Base-by-base conservation (phyloP, 2,329 filamentous ascomycete species). In the Paracoccidioides brasiliensis region DNA sequence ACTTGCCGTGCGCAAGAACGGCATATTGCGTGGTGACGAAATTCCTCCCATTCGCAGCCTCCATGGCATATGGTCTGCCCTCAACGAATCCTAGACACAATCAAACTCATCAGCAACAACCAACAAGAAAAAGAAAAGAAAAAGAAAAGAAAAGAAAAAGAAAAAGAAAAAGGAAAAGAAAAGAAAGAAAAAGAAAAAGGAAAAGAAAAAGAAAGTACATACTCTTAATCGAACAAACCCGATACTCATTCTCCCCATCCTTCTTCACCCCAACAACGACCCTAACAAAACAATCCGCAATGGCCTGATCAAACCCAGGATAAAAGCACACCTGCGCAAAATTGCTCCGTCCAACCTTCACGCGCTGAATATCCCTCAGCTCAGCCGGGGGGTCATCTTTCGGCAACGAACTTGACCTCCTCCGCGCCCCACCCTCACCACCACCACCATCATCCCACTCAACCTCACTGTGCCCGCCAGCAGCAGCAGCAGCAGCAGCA, bases 321-420 rank as follows among this genome's bases (percentile, higher is more conserved):
- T 90, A 91, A 74, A 95, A 95, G 77, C 90, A 96, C 55, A 95
- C 86, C 65, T 91, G 83, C 5, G 86, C 85, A 69, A 98, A 95
- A 65, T 90, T 87, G 62, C 81, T 86, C 59, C 93, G 82, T 52
- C 90, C 88, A 57, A 98, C 80, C 56, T 89, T 83, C 54, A 91
- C 82, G 52, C 88, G 82, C 66, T 97, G 86, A 61, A 91, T 83
- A 68, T 97, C 89, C n/a, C 79, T 79, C 22, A 95, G 75, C 40
- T 86, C 82, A 1, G 87, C 82, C 32, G 83, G 84, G 12, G 82
- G 81, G 44, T 84, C 81, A 58, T 88, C 82, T 60, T 83, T 85
- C 37, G 77, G 72, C 53, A 70, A 69, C 58, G 71, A 69, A 5
- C 69, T 79, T 74, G 67, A 77, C 73, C 66, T 76, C 62, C 66